These are phyloP conservation scores for Graphilbum sp. DNA, from an alignment of 2,329 filamentous ascomycete species.

Conservation along the genomic window DNA sequence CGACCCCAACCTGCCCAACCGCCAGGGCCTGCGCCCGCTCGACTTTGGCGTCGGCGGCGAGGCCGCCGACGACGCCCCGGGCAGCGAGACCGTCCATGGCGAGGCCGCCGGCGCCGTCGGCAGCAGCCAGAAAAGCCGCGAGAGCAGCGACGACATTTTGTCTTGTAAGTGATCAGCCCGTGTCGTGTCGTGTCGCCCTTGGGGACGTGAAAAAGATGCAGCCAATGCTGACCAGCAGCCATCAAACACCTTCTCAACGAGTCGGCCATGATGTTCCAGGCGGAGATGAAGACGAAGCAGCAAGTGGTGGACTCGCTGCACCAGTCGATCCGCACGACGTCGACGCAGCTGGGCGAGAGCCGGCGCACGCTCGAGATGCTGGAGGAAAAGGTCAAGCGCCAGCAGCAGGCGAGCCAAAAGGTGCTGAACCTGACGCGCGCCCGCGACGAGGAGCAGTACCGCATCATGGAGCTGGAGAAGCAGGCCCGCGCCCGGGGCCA, in stretches of 20 bases:
- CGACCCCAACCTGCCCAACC: slow-evolving; percentile 80
- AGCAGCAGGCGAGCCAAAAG: slow-evolving; percentile 51
- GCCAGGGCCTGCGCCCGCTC: slow-evolving; percentile 73
- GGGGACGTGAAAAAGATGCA: too few species aligned
- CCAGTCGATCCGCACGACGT: slow-evolving; percentile 62
- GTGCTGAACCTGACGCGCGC: slow-evolving; percentile 65
- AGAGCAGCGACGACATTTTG: slow-evolving; percentile 67
- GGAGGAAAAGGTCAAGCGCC: slow-evolving; percentile 46
- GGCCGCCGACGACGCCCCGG: slow-evolving; percentile 24
- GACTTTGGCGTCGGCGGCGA: slow-evolving; percentile 86
- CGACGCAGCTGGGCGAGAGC: slow-evolving; percentile 61
- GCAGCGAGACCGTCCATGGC: slow-evolving; percentile 23
- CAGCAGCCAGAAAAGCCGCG: slow-evolving; percentile 40
- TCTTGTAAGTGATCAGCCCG: slow-evolving; percentile 53
- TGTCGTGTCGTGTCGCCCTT: neutral
- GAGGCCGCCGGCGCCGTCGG: slow-evolving; percentile 28
- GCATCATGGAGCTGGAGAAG: slow-evolving; percentile 27
- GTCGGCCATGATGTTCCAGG: slow-evolving; percentile 62
- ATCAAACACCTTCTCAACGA: slow-evolving; percentile 71
- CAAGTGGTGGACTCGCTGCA: slow-evolving; percentile 69
- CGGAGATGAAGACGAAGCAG: slow-evolving; percentile 72
- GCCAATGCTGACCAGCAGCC: slow-evolving; percentile 35
- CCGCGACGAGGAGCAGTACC: slow-evolving; percentile 50
- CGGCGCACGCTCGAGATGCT: slow-evolving; percentile 57
- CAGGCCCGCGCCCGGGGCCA: slow-evolving; percentile 13